phyloP scores from a whole-genome alignment of 2,329 filamentous ascomycete species.

The Ceratocystis cubensis region DNA sequence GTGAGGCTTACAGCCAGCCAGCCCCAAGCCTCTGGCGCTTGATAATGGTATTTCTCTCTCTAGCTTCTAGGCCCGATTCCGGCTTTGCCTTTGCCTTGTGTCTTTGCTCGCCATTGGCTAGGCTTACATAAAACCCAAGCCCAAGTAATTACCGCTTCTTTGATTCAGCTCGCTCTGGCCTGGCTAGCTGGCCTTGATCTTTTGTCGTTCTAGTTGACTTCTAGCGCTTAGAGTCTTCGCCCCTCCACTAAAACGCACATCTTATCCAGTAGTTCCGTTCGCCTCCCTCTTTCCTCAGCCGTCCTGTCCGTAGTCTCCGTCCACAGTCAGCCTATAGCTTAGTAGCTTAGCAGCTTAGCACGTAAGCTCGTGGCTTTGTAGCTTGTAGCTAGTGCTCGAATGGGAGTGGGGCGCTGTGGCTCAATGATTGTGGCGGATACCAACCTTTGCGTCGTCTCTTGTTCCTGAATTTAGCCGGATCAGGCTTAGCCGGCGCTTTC shows the following conservation, averaged over 20 bases:
- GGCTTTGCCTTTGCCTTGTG: background rate
- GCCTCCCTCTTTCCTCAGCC: background rate
- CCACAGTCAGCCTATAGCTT: background rate
- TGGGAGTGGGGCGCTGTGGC: background rate
- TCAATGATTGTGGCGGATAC: background rate
- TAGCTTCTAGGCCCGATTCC: background rate
- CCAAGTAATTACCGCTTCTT: too few relatives aligned
- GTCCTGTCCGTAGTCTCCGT: background rate
- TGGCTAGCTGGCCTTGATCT: background rate
- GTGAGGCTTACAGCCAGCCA: background rate
- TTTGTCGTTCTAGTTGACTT: background rate
- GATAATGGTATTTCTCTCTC: background rate
- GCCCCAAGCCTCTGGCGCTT: background rate
- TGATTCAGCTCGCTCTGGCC: background rate
- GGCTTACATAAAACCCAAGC: background rate
- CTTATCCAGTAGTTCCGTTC: background rate
- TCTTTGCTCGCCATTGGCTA: background rate
- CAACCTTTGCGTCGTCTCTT: background rate
- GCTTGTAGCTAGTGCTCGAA: background rate
- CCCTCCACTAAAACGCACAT: background rate
- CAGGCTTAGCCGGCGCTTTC: background rate
- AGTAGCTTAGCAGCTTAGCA: background rate
- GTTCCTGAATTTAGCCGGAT: constrained; percentile 10
- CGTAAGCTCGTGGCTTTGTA: background rate
- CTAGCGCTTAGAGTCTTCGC: background rate